These are phyloP conservation scores for Exophiala viscosa DNA, from an alignment of 2,329 filamentous ascomycete genomes.

Conservation along the genomic window DNA sequence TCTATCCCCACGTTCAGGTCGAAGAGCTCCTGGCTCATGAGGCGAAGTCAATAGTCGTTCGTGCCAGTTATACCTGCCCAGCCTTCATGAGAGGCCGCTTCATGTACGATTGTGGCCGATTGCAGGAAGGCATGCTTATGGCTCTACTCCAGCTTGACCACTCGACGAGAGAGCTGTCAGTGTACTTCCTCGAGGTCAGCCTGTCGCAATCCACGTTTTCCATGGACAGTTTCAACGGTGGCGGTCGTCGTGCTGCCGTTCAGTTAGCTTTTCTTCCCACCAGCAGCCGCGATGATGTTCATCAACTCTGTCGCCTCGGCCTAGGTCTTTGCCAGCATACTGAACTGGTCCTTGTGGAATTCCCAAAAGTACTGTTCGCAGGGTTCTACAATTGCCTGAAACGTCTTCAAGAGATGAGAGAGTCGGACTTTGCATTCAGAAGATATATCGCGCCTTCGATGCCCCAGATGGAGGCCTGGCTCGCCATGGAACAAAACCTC, in stretches of 20 bases:
- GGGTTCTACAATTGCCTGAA: slow-evolving; percentile 57
- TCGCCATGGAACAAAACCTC: slow-evolving; percentile 2
- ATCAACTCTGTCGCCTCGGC: slow-evolving; percentile 22
- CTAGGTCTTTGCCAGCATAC: slow-evolving; percentile 18
- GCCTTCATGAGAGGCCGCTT: slow-evolving; percentile 26
- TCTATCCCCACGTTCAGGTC: slow-evolving; percentile 17
- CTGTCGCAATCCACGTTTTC: slow-evolving; percentile 23
- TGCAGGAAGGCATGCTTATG: slow-evolving; percentile 32
- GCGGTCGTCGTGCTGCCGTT: slow-evolving; percentile 19
- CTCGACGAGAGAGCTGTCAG: slow-evolving; percentile 25
- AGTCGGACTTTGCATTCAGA: slow-evolving; percentile 28
- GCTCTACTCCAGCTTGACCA: slow-evolving; percentile 30
- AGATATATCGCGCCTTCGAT: slow-evolving; percentile 25
- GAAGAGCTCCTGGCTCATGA: slow-evolving; percentile 24
- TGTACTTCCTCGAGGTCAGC: slow-evolving; percentile 30
- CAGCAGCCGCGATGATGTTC: slow-evolving; percentile 24
- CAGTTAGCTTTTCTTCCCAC: slow-evolving; percentile 19
- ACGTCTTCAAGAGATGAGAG: slow-evolving; percentile 54
- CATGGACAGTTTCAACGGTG: slow-evolving; percentile 19
- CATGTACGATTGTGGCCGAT: slow-evolving; percentile 27
- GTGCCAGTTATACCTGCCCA: slow-evolving; percentile 33
- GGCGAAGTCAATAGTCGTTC: slow-evolving; percentile 25
- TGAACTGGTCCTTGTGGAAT: slow-evolving; percentile 52
- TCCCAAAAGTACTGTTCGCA: slow-evolving; percentile 57
- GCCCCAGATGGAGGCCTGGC: background rate